These are phyloP conservation scores for Paecilomyces sp. DNA, from an alignment of 2,329 filamentous ascomycete genomes.

Conservation along the genomic window DNA sequence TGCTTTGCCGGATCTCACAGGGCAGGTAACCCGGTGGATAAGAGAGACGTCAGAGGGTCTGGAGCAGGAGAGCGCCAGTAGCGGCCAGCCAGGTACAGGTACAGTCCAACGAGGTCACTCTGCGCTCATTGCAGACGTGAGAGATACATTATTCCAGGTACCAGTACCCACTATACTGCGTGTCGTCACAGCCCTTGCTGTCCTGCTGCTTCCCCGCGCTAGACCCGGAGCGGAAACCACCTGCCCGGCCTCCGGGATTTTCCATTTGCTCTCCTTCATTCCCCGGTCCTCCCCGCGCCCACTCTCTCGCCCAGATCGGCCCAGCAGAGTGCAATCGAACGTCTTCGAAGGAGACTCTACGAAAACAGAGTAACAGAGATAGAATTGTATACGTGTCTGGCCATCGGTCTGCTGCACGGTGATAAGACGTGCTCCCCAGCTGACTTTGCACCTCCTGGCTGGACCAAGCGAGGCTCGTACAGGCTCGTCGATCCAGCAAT, in stretches of 20 bases:
- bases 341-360: neutral
- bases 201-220: constrained; percentile 10
- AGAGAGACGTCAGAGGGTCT: constrained; percentile 6
- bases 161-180: constrained; percentile 3
- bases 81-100: neutral
- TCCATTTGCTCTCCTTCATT: constrained; percentile 8
- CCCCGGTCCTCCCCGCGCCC: constrained; percentile 14
- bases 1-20: neutral
- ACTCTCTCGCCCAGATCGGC: neutral
- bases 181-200: constrained; percentile 9
- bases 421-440: neutral
- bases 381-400: neutral
- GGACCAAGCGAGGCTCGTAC: neutral
- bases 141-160: neutral
- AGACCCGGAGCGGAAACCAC: constrained; percentile 6
- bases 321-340: neutral
- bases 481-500: neutral
- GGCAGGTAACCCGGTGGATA: constrained; percentile 5
- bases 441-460: neutral
- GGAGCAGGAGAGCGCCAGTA: neutral
- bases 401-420: neutral
- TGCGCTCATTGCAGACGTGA: neutral
- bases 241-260: constrained; percentile 10
- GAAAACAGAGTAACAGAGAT: neutral
- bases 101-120: neutral